Base-by-base conservation (phyloP, 2,329 filamentous ascomycete genomes). In the Neofusicoccum laricinum region DNA sequence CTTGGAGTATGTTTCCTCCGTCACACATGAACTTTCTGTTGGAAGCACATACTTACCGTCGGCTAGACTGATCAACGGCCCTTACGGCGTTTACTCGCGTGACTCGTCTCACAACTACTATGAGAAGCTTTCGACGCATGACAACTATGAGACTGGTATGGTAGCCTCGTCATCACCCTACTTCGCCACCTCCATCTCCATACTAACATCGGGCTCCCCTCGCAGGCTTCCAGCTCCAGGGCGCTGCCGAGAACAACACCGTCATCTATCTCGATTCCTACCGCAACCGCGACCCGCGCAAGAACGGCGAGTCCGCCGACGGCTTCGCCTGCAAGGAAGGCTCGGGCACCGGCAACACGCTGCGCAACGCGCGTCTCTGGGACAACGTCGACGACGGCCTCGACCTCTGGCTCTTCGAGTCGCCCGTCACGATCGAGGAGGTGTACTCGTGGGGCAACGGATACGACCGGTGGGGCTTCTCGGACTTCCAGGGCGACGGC, bases 361-460 rank as follows among this genome's bases (percentile, higher is more conserved):
- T 83, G 6, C 76, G 77, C 32, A 79, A 79, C 5, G 78, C 80
- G 0, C 76, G 81, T 17, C 73, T 83, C 0, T 84, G 80, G 80
- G 77, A 84, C 61, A 84, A 84, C 36, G 81, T 83, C 6, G 81
- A 84, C 43, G 81, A 84, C 61, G 81, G 81, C 1, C 71, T 82
- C 4, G 80, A 82, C 67, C 70, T 82, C 0, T 82, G 70, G 69
- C 68, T 67, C 71, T 82, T 82, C 65, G 77, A 75, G 61, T 80
- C 77, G 5, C 70, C 76, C 7, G 67, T 82, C 11, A 81, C 79
- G 0, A 73, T 82, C 43, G 73, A 80, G 32, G 79, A 82, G 46
- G 78, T 77, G 0, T 74, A 80, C 40, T 69, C 80, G 0, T 82
- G 79, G 79, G 79, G 80, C 21, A 82, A 82, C 63, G 80, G 80